Base-by-base conservation (phyloP, 176 grass and related monocot genomes). In the Carex littledalei region DNA sequence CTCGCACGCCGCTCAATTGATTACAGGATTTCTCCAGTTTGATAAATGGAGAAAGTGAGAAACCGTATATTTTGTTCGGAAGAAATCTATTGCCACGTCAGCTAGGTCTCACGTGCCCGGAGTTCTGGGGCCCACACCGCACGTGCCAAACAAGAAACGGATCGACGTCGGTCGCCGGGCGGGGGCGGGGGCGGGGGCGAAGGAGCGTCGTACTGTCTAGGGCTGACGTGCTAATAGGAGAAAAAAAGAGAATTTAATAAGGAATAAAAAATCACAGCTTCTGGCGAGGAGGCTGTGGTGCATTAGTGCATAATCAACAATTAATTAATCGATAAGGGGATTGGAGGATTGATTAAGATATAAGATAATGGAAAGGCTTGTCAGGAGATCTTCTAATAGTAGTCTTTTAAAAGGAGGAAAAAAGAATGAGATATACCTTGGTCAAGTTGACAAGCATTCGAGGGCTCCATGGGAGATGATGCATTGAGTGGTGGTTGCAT, bases 361-460 rank as follows among this genome's bases (percentile, higher is more conserved):
- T 22, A 47, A 22, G 26, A 66, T 82, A 52, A 66, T 66, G 59
- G 54, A 82, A 66, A 21, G 80, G 62, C 8, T 24, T 65, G 80
- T 59, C 76, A 79, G 52, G 24, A 32, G 29, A 79, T 59, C 76
- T 79, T 52, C 3, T 21, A 55, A 15, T 5, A 55, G 20, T 50
- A 21, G 2, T 63, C 16, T 82, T 82, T 82, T 24, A 47, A 82
- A 82, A 26, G 67, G 53, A 73, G 54, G 14, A 64, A 67, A 10
- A 24, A 13, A 22, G n/a, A 58, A 57, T 13, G 53, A 79, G 53
- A 80, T 57, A 86, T 86, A 73, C 37, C 59, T 86, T 80, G 32
- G 60, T 58, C 58, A 43, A 80, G 58, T 80, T 80, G 74, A 86
- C 41, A 69, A 69, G 84, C 59, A 86, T 86, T 52, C 15, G 8